phyloP scores from a whole-genome alignment of 2,329 filamentous ascomycete species.

The Colletotrichum sp. region DNA sequence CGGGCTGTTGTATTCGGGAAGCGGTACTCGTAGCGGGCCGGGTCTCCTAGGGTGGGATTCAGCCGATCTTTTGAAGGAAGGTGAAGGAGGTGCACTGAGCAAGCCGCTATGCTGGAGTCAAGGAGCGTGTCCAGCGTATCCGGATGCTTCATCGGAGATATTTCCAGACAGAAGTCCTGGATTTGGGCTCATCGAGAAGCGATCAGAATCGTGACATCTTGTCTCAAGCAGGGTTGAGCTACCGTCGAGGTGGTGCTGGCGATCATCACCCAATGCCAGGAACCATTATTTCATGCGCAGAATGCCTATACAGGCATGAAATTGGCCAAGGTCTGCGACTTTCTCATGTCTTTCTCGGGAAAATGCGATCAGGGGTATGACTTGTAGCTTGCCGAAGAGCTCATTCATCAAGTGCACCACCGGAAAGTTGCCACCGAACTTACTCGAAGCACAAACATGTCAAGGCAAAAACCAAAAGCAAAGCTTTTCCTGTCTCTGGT shows the following conservation, averaged over 20 bases:
- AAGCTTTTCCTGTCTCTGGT: neutral
- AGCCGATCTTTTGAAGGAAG: slow-evolving; percentile 79
- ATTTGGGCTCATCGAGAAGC: neutral
- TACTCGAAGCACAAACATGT: neutral
- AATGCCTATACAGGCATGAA: neutral
- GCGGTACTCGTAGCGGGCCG: slow-evolving; percentile 63
- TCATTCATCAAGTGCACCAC: neutral
- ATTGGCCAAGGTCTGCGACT: neutral
- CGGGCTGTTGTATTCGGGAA: slow-evolving; percentile 55
- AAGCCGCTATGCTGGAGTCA: slow-evolving; percentile 53
- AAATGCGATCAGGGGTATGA: neutral
- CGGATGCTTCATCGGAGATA: neutral
- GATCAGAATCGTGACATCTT: neutral
- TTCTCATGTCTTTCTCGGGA: neutral
- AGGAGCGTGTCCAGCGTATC: slow-evolving; percentile 65
- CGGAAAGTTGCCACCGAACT: neutral
- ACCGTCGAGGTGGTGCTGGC: neutral
- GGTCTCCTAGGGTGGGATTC: slow-evolving; percentile 74
- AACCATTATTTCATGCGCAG: neutral
- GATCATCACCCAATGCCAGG: neutral
- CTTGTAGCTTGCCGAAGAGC: neutral
- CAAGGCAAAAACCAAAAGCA: neutral
- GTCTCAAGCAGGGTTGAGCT: neutral
- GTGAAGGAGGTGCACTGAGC: slow-evolving; percentile 58
- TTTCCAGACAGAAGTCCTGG: neutral